A percentile compares a stretch with the other conserved stretches of the same genome.
Evolutionary conservation across 148 eudicot genomes (phyloP).

Genomic region (Amaranthus cruentus): DNA sequence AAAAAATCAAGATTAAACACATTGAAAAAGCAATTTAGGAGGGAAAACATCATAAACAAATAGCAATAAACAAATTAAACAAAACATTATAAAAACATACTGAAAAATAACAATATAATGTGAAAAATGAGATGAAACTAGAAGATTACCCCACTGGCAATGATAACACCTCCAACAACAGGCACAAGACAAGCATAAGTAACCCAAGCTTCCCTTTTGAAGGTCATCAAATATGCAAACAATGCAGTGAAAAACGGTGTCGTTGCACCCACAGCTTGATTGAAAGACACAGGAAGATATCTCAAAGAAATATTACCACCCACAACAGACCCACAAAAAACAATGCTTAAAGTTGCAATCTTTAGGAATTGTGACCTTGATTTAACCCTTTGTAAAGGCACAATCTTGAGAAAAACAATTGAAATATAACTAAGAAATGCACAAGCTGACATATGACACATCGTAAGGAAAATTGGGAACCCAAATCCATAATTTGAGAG

Average conservation of each 20-base stretch:
- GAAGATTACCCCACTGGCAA: conserved; percentile 83
- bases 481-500: conserved; percentile 81
- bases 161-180: conserved; percentile 91
- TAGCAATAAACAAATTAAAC: neutral
- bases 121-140: neutral
- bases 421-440: conserved; percentile 77
- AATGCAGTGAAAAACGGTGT: conserved; percentile 96
- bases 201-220: conserved; percentile 79
- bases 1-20: neutral
- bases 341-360: conserved; percentile 64
- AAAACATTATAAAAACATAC: neutral
- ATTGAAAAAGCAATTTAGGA: neutral
- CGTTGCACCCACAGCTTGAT: conserved; percentile 98
- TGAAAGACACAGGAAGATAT: conserved; percentile 79
- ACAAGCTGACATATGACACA: conserved; percentile 97
- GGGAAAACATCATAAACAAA: neutral
- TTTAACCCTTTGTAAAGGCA: conserved; percentile 66
- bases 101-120: neutral
- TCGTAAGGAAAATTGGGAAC: conserved; percentile 85
- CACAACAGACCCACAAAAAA: conserved; percentile 93
- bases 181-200: conserved; percentile 82
- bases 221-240: conserved; percentile 78
- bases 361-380: conserved; percentile 62
- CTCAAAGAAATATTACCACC: conserved; percentile 81
- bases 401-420: conserved; percentile 53